Conservation (phyloP, 371 early-diverging fungal species). For the Mucor sp. region DNA sequence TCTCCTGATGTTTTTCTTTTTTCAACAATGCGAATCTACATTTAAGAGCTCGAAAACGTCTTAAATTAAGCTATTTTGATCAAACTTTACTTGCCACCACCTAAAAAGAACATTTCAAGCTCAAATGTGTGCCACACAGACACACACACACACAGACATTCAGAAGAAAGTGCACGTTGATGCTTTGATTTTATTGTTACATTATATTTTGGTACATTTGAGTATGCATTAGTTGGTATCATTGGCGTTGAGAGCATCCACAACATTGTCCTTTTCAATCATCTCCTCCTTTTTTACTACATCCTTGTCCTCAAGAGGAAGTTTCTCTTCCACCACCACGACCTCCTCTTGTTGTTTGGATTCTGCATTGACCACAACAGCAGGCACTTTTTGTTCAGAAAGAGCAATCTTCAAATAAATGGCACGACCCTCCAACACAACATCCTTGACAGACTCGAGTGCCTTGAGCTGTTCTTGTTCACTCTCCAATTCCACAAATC, state of each 20-base stretch:
- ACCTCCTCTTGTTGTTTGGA: background rate
- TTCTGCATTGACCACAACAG: background rate
- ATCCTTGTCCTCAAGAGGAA: background rate
- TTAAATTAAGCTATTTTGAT: background rate
- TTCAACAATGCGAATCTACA: background rate
- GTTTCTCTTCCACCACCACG: too few species aligned
- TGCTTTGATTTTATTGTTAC: background rate
- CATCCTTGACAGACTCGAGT: conserved; percentile 63
- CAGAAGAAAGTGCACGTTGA: background rate
- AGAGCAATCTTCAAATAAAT: conserved; percentile 78
- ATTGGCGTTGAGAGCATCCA: conserved; percentile 9
- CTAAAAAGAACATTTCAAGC: background rate
- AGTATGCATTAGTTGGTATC: conserved; percentile 13
- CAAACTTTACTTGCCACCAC: background rate
- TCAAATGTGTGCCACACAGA: background rate
- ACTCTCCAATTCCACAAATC: conserved; percentile 83
- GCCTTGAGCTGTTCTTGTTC: conserved; percentile 82
- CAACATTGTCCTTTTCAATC: background rate
- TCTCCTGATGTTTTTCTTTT: background rate
- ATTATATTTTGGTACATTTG: background rate
- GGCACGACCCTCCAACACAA: conserved; percentile 67
- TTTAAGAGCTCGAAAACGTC: background rate
- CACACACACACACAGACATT: background rate
- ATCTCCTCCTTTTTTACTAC: conserved; percentile 4
- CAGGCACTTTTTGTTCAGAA: conserved; percentile 36